Base-by-base conservation (phyloP, 306 rosid genomes). In the Cicer pinnatifidum region DNA sequence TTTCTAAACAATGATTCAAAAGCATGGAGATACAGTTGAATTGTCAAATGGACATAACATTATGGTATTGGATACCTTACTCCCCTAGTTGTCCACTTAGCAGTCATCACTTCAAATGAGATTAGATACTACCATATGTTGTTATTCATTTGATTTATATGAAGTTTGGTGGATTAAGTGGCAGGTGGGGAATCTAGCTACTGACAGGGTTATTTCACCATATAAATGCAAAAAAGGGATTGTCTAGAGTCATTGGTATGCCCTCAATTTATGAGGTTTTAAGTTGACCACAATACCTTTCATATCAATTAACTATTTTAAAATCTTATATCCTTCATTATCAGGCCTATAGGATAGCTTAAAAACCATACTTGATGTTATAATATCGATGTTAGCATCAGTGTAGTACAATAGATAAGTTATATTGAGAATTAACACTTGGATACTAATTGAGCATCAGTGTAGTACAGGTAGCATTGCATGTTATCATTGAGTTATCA, bases 101-200 rank as follows among this genome's bases (percentile, higher is more conserved):
- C 57, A 40, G 73, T 71, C 60, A 69, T 67, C 20, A 67, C 71
- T 78, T 72, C 58, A 73, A 61, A 76, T 43, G 48, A 71, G 72
- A 80, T 72, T 72, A 67, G 78, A 72, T 45, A 71, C 69, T 64
- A 59, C 77, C 69, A 38, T 56, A 13, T 81, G 52, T 33, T 40
- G 44, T 70, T 80, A 80, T 80, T 77, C 71, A 73, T 82, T 78
- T 78, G 75, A 83, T 85, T 86, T 78, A 83, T 70, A 63, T 79
- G 66, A 89, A 85, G 83, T 72, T 75, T 88, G 87, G 84, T 78
- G 89, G 89, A 85, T 87, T 79, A 80, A 85, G 87, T 91, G 89
- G 86, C 94, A 88, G 90, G 90, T 85, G 23, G 71, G 76, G 91
- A 75, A 80, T 73, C 74, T 68, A 78, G 82, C 84, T 70, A 80